Percentiles rank a stretch among this genome's conserved stretches.
Evolutionary conservation across 352 stramenopile genomes (phyloP).

Genomic region (Phytopythium kandeliae): DNA sequence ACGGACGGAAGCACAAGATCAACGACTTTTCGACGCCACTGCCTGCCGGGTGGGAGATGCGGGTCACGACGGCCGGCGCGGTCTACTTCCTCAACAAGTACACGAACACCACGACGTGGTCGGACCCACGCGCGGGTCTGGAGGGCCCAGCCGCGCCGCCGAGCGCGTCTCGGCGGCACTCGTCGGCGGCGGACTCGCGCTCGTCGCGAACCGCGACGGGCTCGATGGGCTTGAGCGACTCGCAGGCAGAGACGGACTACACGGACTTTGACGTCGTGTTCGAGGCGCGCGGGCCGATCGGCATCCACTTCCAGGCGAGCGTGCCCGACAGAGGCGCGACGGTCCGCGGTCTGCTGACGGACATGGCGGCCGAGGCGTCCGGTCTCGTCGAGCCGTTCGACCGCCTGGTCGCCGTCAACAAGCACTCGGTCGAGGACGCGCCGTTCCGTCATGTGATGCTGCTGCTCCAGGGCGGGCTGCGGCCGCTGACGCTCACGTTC

Average conservation of each 20-base stretch:
- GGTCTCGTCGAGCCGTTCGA: slow-evolving; percentile 52
- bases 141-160: background rate
- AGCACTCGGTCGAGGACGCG: slow-evolving; percentile 52
- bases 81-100: slow-evolving; percentile 81
- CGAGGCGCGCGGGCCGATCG: slow-evolving; percentile 61
- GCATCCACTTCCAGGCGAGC: slow-evolving; percentile 82
- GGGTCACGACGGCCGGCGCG: slow-evolving; percentile 50
- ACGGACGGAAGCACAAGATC: slow-evolving; percentile 55
- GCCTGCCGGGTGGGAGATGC: slow-evolving; percentile 78
- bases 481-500: slow-evolving; percentile 76
- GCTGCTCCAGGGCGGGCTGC: slow-evolving; percentile 65
- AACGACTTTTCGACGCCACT: slow-evolving; percentile 73
- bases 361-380: slow-evolving; percentile 47
- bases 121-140: slow-evolving; percentile 35
- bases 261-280: slow-evolving; percentile 66
- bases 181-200: slow-evolving; percentile 1
- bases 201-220: background rate
- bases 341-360: slow-evolving; percentile 48
- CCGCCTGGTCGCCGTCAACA: slow-evolving; percentile 74
- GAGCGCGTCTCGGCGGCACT: slow-evolving; percentile 1
- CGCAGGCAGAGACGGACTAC: background rate
- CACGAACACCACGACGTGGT: slow-evolving; percentile 71
- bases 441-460: slow-evolving; percentile 82
- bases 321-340: slow-evolving; percentile 54
- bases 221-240: background rate